Conservation (phyloP, 2,329 filamentous ascomycete genomes). For the Stemphylium beticola region DNA sequence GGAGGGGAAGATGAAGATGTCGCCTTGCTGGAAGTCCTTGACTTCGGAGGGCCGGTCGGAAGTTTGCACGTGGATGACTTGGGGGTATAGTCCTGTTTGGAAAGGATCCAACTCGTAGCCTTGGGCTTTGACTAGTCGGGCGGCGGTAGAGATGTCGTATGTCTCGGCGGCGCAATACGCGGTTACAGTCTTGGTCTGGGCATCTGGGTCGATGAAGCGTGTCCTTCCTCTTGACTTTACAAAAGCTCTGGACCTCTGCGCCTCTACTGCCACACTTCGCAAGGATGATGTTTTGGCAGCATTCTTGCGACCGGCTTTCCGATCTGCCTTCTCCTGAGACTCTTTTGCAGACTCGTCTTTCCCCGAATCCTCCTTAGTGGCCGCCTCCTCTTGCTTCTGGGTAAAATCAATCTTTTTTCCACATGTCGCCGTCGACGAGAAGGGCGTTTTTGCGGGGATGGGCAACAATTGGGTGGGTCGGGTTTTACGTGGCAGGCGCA, state of each 20-base stretch:
- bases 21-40: slow-evolving; percentile 65
- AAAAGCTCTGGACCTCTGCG: slow-evolving; percentile 67
- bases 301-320: slow-evolving; percentile 38
- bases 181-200: slow-evolving; percentile 61
- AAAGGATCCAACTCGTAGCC: slow-evolving; percentile 69
- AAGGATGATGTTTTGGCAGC: slow-evolving; percentile 64
- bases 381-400: slow-evolving; percentile 29
- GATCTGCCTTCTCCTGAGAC: slow-evolving; percentile 10
- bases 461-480: slow-evolving; percentile 12
- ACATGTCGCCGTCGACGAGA: slow-evolving; percentile 20
- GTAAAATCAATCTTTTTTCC: slow-evolving; percentile 33
- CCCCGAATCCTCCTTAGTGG: background rate
- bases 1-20: slow-evolving; percentile 95
- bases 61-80: slow-evolving; percentile 67
- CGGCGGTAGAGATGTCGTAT: slow-evolving; percentile 66
- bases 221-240: slow-evolving; percentile 56
- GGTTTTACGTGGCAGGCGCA: background rate
- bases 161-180: slow-evolving; percentile 73
- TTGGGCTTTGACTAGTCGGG: slow-evolving; percentile 62
- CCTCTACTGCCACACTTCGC: slow-evolving; percentile 83
- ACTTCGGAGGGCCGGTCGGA: slow-evolving; percentile 47
- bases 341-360: slow-evolving; percentile 23
- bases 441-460: slow-evolving; percentile 12
- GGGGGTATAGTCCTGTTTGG: slow-evolving; percentile 66
- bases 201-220: slow-evolving; percentile 55